These are phyloP conservation scores for Septoria linicola DNA, from an alignment of 2,329 filamentous ascomycete species.

Conservation along the genomic window DNA sequence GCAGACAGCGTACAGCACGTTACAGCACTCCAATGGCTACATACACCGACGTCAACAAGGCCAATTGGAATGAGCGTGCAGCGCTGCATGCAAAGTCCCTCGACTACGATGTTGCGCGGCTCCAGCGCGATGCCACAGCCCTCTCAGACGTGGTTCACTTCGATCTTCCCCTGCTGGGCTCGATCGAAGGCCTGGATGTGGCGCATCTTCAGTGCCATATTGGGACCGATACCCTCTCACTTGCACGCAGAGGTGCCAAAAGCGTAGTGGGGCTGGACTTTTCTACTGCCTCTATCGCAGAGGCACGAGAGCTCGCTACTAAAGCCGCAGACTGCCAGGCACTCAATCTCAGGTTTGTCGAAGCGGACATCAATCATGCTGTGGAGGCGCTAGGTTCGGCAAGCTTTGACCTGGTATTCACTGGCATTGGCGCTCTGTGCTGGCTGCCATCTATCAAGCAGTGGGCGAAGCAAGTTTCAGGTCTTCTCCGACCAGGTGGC, in stretches of 20 bases:
- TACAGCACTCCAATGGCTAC: no score
- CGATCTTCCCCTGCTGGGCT: constrained; percentile 23
- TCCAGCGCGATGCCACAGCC: constrained; percentile 12
- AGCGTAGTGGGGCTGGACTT: constrained; percentile 27
- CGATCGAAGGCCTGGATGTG: constrained; percentile 9
- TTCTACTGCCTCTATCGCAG: constrained; percentile 18
- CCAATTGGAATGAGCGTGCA: constrained; percentile 29
- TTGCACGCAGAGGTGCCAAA: constrained; percentile 24
- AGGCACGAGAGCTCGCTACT: constrained; percentile 18
- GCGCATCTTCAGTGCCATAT: constrained; percentile 31
- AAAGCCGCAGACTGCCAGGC: constrained; percentile 17
- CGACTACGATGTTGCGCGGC: constrained; percentile 15
- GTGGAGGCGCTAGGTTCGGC: constrained; percentile 4
- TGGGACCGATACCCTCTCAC: constrained; percentile 28
- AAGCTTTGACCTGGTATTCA: constrained; percentile 26
- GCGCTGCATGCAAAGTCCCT: constrained; percentile 24
- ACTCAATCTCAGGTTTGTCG: constrained; percentile 18
- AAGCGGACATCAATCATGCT: constrained; percentile 21
- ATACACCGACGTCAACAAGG: constrained; percentile 21
- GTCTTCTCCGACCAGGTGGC: constrained; percentile 21
- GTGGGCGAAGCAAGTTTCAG: constrained; percentile 22
- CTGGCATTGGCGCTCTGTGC: constrained; percentile 26
- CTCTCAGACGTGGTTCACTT: constrained; percentile 25
- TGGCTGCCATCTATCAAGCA: constrained; percentile 25
- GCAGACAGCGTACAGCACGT: no score